Conservation (phyloP, 345 rosid species). For the Syzygium aqueum region DNA sequence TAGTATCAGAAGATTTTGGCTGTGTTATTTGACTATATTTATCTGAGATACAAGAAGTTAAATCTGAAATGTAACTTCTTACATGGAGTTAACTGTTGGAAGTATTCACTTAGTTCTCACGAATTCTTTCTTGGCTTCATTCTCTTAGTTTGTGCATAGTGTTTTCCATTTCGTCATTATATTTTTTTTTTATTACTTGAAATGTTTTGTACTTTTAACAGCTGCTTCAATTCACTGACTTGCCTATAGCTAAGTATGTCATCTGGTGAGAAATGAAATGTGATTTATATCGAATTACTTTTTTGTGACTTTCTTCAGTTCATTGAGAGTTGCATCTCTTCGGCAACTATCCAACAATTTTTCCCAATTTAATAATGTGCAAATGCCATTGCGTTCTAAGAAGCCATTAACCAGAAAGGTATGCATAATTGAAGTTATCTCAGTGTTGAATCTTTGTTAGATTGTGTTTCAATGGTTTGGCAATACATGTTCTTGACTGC, state of each 20-base stretch:
- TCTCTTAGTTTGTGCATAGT: background rate
- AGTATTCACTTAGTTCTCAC: background rate
- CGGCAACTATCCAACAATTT: conserved; percentile 80
- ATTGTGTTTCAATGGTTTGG: background rate
- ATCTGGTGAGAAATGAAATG: background rate
- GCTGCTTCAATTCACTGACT: background rate
- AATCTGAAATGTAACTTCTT: background rate
- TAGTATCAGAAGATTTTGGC: background rate
- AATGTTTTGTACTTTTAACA: background rate
- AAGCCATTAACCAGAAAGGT: conserved; percentile 89
- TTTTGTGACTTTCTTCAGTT: conserved; percentile 13
- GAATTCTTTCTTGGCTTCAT: background rate
- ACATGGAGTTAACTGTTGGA: background rate
- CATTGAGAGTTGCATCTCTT: conserved; percentile 57
- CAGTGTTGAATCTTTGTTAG: background rate
- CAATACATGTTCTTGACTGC: background rate
- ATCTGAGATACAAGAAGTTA: background rate
- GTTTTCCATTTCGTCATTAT: background rate
- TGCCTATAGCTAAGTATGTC: background rate
- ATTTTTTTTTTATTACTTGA: background rate
- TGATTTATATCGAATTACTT: background rate
- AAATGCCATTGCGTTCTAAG: conserved; percentile 54
- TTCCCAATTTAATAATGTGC: conserved; percentile 80
- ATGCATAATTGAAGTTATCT: background rate
- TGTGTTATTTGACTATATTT: background rate